Conservation (phyloP, 2,329 filamentous ascomycete species). For the Pestalotiopsis fici region DNA sequence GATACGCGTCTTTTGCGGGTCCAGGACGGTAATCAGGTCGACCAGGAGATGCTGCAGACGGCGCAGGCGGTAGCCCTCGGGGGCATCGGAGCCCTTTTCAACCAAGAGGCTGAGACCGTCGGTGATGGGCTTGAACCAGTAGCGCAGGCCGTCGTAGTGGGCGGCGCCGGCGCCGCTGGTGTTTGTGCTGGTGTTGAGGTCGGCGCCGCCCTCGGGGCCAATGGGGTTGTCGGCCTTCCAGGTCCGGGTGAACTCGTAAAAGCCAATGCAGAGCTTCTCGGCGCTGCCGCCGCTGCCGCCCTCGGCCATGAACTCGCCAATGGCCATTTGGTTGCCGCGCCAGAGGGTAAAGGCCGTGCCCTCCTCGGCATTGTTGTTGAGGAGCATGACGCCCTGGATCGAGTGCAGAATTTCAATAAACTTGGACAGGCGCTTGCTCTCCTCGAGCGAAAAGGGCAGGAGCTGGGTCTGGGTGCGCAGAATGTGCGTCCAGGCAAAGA, state of each 20-base stretch:
- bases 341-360: not conserved
- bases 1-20: not conserved
- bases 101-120: not conserved
- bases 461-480: not conserved
- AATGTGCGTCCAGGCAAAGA: slow-evolving; percentile 2
- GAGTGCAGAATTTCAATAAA: not conserved
- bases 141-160: not conserved
- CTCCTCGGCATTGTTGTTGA: not conserved
- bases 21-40: not conserved
- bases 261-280: not conserved
- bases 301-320: not conserved
- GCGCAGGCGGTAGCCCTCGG: not conserved
- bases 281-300: not conserved
- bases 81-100: not conserved
- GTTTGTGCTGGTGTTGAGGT: not conserved
- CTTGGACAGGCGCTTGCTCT: not conserved
- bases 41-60: not conserved
- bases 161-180: not conserved
- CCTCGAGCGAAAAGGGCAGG: not conserved
- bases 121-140: not conserved
- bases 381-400: slow-evolving; percentile 1
- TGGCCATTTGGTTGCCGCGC: slow-evolving; percentile 4
- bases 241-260: not conserved
- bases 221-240: not conserved
- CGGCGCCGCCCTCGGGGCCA: not conserved